Evolutionary conservation across 202 grass and related monocot species (phyloP).

Genomic region (Eragrostis tef): DNA sequence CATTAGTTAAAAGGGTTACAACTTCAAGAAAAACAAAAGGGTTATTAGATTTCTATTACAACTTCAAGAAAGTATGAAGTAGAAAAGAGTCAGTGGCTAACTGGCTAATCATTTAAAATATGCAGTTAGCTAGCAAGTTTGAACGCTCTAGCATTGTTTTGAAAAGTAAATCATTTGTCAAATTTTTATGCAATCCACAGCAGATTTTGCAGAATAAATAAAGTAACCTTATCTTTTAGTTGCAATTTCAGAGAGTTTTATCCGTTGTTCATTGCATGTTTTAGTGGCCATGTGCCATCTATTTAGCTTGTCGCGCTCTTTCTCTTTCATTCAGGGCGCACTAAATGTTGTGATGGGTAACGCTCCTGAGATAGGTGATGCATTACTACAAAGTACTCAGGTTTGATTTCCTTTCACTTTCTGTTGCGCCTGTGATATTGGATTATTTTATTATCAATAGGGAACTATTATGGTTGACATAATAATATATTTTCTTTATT

Average conservation of each 20-base stretch:
- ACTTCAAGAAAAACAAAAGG: too few relatives aligned
- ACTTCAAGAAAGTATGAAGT: neutral
- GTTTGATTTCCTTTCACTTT: constrained; percentile 48
- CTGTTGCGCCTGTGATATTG: neutral
- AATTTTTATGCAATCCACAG: neutral
- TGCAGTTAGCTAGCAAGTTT: neutral
- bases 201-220: neutral
- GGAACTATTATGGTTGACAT: constrained; percentile 37
- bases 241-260: constrained; percentile 24
- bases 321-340: constrained; percentile 67
- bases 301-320: constrained; percentile 32
- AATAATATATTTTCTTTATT: constrained; percentile 47
- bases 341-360: constrained; percentile 94
- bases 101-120: neutral
- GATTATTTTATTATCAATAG: constrained; percentile 27
- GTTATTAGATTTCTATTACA: neutral
- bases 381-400: constrained; percentile 79
- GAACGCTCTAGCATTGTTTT: neutral
- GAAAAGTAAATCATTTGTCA: constrained; percentile 3
- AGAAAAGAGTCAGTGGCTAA: neutral
- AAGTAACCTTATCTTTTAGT: constrained; percentile 17
- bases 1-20: constrained; percentile 5
- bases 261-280: constrained; percentile 4
- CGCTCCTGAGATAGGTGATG: constrained; percentile 86
- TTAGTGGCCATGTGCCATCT: neutral